Evolutionary conservation across 2,329 filamentous ascomycete genomes (phyloP).

Genomic region (Rhexocercosporidium sp.): DNA sequence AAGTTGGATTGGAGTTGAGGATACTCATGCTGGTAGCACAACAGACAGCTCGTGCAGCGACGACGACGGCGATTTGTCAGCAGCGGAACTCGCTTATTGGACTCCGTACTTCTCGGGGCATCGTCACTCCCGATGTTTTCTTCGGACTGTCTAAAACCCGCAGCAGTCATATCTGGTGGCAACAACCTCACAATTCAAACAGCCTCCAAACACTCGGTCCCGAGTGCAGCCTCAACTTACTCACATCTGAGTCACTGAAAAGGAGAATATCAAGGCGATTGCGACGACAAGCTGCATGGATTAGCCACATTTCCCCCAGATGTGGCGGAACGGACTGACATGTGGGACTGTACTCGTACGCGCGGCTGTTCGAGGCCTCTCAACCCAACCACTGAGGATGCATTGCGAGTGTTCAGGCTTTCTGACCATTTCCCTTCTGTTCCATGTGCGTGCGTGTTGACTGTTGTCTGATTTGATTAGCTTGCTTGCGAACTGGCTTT

Average conservation of each 20-base stretch:
- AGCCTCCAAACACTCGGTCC: background rate
- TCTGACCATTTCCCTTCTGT: constrained; percentile 27
- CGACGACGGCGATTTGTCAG: background rate
- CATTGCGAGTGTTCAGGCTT: constrained; percentile 10
- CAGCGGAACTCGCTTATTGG: background rate
- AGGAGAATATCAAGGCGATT: constrained; percentile 16
- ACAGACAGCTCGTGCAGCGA: too few relatives aligned
- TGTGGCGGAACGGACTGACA: constrained; percentile 22
- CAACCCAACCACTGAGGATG: constrained; percentile 18
- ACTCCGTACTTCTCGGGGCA: background rate
- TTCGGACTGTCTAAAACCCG: background rate
- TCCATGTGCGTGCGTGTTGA: constrained; percentile 27
- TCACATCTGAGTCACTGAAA: constrained; percentile 22
- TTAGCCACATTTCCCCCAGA: constrained; percentile 24
- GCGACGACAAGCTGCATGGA: constrained; percentile 33
- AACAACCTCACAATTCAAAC: background rate
- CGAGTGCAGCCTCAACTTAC: background rate
- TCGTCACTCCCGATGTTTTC: background rate
- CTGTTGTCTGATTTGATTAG: constrained; percentile 30
- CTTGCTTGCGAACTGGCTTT: constrained; percentile 15
- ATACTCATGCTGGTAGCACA: too few relatives aligned
- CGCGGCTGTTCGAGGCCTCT: constrained; percentile 24
- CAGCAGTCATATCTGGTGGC: constrained; percentile 5
- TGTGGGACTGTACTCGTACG: constrained; percentile 19
- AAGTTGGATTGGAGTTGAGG: too few relatives aligned